These are phyloP conservation scores for Lasiosphaeriaceae sp. DNA, from an alignment of 495 filamentous ascomycete species.

Conservation along the genomic window DNA sequence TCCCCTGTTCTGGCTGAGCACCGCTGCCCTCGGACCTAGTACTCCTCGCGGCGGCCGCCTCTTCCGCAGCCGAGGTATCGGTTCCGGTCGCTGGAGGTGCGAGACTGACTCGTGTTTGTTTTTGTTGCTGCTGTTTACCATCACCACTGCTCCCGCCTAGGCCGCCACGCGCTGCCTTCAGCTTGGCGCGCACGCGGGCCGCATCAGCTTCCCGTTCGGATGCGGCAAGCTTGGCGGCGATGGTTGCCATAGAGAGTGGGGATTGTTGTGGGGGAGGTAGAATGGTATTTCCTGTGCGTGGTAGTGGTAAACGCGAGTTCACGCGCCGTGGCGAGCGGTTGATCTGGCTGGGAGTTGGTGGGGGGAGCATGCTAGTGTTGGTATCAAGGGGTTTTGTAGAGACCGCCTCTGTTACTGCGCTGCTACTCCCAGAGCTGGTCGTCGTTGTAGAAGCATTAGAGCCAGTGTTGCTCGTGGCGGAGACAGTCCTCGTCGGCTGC, in stretches of 20 bases:
- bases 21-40: background rate
- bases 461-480: background rate
- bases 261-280: slow-evolving; percentile 41
- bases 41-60: background rate
- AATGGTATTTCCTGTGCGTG: slow-evolving; percentile 20
- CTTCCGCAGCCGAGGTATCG: background rate
- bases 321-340: slow-evolving; percentile 20
- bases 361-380: background rate
- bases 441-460: background rate
- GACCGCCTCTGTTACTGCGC: background rate
- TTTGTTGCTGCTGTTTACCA: slow-evolving; percentile 1
- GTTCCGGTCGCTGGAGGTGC: background rate
- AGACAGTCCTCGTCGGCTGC: background rate
- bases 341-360: background rate
- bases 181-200: slow-evolving; percentile 51
- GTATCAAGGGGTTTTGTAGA: slow-evolving; percentile 2
- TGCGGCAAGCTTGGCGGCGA: slow-evolving; percentile 52
- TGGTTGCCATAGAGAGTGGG: slow-evolving; percentile 49
- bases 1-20: too few relatives aligned
- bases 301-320: slow-evolving; percentile 41
- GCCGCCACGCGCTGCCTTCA: slow-evolving; percentile 39
- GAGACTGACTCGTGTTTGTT: background rate
- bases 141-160: slow-evolving; percentile 7
- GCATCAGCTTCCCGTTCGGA: slow-evolving; percentile 55
- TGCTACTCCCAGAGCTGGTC: background rate